Evolutionary conservation across 148 eudicot genomes (phyloP), one percentile per base, ranked within the genome.

Genomic region (Chenopodium berlandieri): DNA sequence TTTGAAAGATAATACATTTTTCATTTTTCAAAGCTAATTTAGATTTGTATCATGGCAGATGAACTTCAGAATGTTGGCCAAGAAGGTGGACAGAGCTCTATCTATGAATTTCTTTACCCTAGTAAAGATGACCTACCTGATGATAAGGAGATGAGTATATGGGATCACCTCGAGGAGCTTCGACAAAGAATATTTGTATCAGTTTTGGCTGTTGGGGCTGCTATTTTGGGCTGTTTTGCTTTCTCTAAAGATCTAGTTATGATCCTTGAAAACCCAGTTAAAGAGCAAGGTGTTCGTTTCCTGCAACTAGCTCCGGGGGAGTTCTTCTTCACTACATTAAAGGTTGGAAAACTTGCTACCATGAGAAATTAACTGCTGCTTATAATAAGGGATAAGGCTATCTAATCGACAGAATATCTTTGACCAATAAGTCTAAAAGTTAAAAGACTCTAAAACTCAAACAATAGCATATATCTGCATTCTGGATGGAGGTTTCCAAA

Each of bases 221-320:
- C 94, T 84, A 94, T 96, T 62, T 73, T 90, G 86, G 98, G 97
- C 60, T 96, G 99, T 82, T 96, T 94, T 89, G 94, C 91, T 22
- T 91, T 89, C 82, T 96, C 99, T 46, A 96, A 96, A 76, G 99
- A 94, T 46, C 88, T 96, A 83, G 90, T 96, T 16, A 46, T 89
- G 90, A 44, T 96, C 84, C 98, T 96, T 79, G 98, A 96, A 87
- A 90, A 90, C 84, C 99, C 99, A 70, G 98, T 96, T 56, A 90
- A 89, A 71, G 79, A 85, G 69, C 98, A 96, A 82, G 99, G 99
- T 82, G 98, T 96, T 84, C 90, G 99, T 23, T 96, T 96, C 84
- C 83, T 96, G 75, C 99, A 96, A 79, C 87, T 96, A 84, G 99
- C 91, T 80, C 99, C 98, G 79, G 99, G 99, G 67, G 99, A 96